These are phyloP conservation scores for Colletotrichum sp. DNA, from an alignment of 2,329 filamentous ascomycete genomes.

Conservation along the genomic window DNA sequence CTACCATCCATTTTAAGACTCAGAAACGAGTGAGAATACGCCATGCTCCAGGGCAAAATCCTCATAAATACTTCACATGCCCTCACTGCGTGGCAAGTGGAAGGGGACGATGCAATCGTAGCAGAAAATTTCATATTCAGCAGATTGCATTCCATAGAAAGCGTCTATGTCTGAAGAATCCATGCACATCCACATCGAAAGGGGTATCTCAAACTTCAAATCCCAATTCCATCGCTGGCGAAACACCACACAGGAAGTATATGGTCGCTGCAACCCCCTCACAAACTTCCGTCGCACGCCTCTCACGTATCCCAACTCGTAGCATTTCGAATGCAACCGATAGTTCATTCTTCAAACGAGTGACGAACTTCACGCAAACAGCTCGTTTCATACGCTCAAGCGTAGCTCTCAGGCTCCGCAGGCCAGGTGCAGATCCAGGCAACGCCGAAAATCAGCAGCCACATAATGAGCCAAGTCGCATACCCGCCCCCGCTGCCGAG, in stretches of 20 bases:
- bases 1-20: background rate
- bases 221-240: background rate
- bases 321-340: background rate
- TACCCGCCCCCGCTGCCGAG: background rate
- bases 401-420: constrained; percentile 1
- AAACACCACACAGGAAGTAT: background rate
- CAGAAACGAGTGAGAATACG: background rate
- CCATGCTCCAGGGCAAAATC: background rate
- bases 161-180: background rate
- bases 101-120: fast-evolving
- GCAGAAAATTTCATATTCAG: background rate
- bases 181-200: background rate
- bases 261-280: background rate
- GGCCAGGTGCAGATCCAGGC: constrained; percentile 15
- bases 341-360: background rate
- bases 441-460: constrained; percentile 13
- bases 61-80: background rate
- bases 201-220: constrained; percentile 8
- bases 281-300: background rate
- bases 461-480: constrained; percentile 13
- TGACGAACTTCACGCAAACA: background rate
- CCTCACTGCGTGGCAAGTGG: background rate
- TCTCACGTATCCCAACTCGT: no score
- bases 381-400: background rate
- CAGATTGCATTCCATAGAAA: background rate